Base-by-base conservation (phyloP, 2,329 filamentous ascomycete genomes). In the Elsinoe ampelina region DNA sequence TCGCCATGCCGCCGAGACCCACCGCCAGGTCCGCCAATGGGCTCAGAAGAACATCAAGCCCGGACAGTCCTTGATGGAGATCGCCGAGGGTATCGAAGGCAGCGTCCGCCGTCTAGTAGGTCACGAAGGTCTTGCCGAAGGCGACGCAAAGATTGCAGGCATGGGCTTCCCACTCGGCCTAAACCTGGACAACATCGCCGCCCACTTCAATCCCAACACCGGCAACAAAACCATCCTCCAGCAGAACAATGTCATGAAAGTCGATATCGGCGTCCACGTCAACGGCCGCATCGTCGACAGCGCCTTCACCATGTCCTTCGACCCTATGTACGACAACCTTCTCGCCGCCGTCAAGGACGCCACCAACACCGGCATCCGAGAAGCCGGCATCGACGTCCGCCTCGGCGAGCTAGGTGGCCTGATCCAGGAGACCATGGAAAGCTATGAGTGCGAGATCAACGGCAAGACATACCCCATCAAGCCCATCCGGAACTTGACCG, bases 391-490 rank as follows among this genome's bases (percentile, higher is more conserved):
- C 66, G 91, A 96, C 68, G 90, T 89, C 47, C 84, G 91, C 57
- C 84, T 96, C 65, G 85, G 86, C 61, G 89, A 95, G 66, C 87
- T 95, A 61, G 88, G 90, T 59, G 86, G 81, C 8, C 79, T 82
- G 15, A 92, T 95, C 64, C 90, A 95, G 72, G 89, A 95, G 72
- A 82, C 86, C 26, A 95, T 95, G 89, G 90, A 95, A 74, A 91
- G 87, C 71, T 93, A 92, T 72, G 89, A 95, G 73, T 81, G 92
- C 52, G 87, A 93, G 70, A 81, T 95, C 62, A 83, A 86, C 69
- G 89, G 89, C 60, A 82, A 80, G 39, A 89, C 83, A 11, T 82
- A 88, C 66, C 89, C 86, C 0, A 80, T 95, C 70, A 95, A 93
- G 76, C 80, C 85, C 62, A 92, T 95, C 68, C 34, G 48, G 11